These are phyloP conservation scores for Erythrophleum fordii DNA, from an alignment of 306 rosid genomes.

Conservation along the genomic window DNA sequence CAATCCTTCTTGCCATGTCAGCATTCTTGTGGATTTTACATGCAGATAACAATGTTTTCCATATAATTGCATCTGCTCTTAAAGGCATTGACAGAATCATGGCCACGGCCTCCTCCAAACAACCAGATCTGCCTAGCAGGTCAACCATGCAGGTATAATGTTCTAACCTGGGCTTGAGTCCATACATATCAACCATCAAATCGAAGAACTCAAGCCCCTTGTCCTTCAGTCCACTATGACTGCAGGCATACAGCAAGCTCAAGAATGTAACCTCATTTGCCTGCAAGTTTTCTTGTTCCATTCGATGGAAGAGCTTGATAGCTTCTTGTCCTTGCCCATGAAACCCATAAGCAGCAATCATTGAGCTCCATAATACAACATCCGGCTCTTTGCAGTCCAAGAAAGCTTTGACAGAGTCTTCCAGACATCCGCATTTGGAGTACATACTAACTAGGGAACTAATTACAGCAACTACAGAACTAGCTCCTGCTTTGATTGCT, in stretches of 20 bases:
- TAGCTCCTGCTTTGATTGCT: conserved; percentile 75
- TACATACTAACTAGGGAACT: conserved; percentile 89
- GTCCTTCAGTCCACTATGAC: conserved; percentile 87
- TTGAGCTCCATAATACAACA: conserved; percentile 79
- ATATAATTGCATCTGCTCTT: conserved; percentile 77
- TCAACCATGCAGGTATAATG: conserved; percentile 92
- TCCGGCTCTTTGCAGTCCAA: conserved; percentile 60
- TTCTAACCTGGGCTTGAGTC: conserved; percentile 67
- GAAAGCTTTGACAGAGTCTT: conserved; percentile 77
- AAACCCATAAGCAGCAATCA: conserved; percentile 91
- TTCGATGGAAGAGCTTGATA: conserved; percentile 64
- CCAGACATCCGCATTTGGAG: conserved; percentile 81
- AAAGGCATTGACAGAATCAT: conserved; percentile 83
- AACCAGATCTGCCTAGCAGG: conserved; percentile 81
- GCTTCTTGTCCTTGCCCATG: conserved; percentile 88
- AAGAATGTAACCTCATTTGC: conserved; percentile 87
- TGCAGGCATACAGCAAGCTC: conserved; percentile 89
- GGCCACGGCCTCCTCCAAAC: conserved; percentile 80
- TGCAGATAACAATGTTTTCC: conserved; percentile 87
- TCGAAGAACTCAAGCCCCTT: conserved; percentile 72
- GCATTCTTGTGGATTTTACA: conserved; percentile 86
- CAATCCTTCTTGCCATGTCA: conserved; percentile 71
- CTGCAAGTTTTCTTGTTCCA: conserved; percentile 67
- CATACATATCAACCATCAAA: conserved; percentile 68
- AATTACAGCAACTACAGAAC: conserved; percentile 59